A percentile compares a stretch with the other conserved stretches of the same genome.
These are phyloP conservation scores for Agrocybe praecox DNA, from an alignment of 768 basidiomycete genomes.

Conservation along the genomic window DNA sequence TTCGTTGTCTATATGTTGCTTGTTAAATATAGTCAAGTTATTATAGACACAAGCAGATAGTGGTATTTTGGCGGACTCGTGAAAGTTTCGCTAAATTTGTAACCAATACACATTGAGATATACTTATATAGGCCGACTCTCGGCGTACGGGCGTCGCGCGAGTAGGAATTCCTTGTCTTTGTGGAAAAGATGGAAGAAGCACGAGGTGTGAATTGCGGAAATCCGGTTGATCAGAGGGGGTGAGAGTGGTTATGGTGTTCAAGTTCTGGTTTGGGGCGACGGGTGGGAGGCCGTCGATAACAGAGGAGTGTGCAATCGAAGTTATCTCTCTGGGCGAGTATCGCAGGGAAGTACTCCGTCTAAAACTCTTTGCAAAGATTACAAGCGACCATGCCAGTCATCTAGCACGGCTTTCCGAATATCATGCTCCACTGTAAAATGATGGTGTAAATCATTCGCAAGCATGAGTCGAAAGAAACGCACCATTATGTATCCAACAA, in stretches of 20 bases:
- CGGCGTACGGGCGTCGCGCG: slow-evolving; percentile 26
- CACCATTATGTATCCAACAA: slow-evolving; percentile 48
- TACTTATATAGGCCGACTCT: slow-evolving; percentile 14
- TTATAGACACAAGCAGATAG: no score
- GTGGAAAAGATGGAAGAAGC: slow-evolving; percentile 39
- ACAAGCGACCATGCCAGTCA: slow-evolving; percentile 42
- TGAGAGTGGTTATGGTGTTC: slow-evolving; percentile 24
- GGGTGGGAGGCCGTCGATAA: slow-evolving; percentile 15
- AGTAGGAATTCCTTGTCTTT: slow-evolving; percentile 31
- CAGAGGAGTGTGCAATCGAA: slow-evolving; percentile 49
- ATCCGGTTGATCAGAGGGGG: slow-evolving; percentile 40
- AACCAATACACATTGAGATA: no score
- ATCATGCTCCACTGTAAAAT: slow-evolving; percentile 44
- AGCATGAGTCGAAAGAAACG: neutral
- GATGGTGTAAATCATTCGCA: no score
- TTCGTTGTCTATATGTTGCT: no score
- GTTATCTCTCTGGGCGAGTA: slow-evolving; percentile 57
- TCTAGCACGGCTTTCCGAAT: slow-evolving; percentile 37
- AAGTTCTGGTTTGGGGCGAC: slow-evolving; percentile 2
- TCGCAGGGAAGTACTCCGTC: slow-evolving; percentile 54
- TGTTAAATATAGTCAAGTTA: no score
- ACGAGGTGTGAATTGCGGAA: slow-evolving; percentile 44
- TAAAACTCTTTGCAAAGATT: slow-evolving; percentile 54
- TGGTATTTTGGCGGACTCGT: no score
- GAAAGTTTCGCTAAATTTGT: no score